These are phyloP conservation scores for Aquilaria sinensis DNA, from an alignment of 345 rosid species.

Conservation along the genomic window DNA sequence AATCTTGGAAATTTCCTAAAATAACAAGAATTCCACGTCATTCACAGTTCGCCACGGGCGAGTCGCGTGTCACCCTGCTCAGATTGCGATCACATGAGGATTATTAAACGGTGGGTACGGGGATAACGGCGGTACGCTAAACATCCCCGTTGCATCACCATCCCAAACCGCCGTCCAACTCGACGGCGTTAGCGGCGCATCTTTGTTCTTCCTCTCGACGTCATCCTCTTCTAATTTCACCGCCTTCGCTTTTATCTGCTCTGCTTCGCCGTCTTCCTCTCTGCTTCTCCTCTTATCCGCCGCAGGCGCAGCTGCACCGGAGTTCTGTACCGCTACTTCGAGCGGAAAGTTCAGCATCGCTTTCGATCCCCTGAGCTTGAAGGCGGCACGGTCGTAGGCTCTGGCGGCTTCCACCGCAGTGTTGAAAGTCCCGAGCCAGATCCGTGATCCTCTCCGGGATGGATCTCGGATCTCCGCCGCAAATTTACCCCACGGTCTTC, in stretches of 20 bases:
- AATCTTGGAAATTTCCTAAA: no score
- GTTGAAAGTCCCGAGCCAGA: constrained; percentile 89
- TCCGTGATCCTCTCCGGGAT: constrained; percentile 52
- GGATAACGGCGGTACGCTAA: constrained; percentile 40
- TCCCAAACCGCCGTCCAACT: constrained; percentile 54
- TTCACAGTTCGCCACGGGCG: no score
- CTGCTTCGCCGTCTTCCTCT: constrained; percentile 17
- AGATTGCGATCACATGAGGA: not conserved
- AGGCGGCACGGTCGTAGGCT: constrained; percentile 85
- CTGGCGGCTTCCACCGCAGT: constrained; percentile 71
- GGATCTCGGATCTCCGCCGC: constrained; percentile 98
- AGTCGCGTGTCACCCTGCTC: no score
- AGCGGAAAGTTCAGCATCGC: constrained; percentile 88
- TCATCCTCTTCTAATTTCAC: constrained; percentile 14
- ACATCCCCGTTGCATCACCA: constrained; percentile 35
- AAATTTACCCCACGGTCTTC: constrained; percentile 92
- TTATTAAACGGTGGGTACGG: constrained; percentile 19
- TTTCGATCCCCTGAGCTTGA: constrained; percentile 68
- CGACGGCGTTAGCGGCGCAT: constrained; percentile 33
- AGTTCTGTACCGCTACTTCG: constrained; percentile 39
- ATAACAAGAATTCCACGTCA: no score
- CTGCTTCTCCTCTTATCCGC: constrained; percentile 39
- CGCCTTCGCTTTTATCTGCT: constrained; percentile 14
- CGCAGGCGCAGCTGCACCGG: constrained; percentile 16
- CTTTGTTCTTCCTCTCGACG: not conserved